Evolutionary conservation across 768 basidiomycete genomes (phyloP), one percentile per base, ranked within the genome.

Genomic region (Amanita pseudoporphyria): DNA sequence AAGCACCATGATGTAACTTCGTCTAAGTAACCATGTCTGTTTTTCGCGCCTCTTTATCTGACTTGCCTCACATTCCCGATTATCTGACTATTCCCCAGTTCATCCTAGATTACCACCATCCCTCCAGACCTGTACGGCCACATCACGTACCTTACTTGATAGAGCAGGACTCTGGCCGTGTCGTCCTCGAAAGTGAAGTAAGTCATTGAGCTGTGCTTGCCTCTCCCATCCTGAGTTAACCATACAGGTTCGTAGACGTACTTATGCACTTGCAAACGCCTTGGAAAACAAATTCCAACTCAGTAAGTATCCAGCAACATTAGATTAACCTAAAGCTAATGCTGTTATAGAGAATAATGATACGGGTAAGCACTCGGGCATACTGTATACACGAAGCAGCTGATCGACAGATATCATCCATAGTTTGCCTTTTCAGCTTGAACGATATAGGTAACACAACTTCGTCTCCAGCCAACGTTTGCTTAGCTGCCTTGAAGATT

Each of bases 341-440:
- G 32, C 30, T 18, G 10, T 47, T 13, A 18, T 44, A 52, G 67
- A 70, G 18, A 61, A 71, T 44, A 77, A 80, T 52, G 49, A 50
- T 21, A 71, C 78, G 28, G 78, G 80, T 82, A 58, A 6, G 66
- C 31, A 39, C 26, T 14, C 12, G 21, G 9, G 24, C 13, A 26
- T 16, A 30, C 33, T 12, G n/a, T n/a, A n/a, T n/a, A 12, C 19
- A 7, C 33, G 22, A 19, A 44, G 6, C 6, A 7, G 26, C 12
- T 31, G n/a, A n/a, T 19, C 43, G 4, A 50, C n/a, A 26, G 32
- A 43, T 13, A 12, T 45, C 52, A 18, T 5, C 16, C 18, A 18
- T 40, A 82, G 82, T 82, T 37, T 79, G 81, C 57, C 56, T 85
- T 32, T 78, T 78, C 61, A 78, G 81, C 54, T 77, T 79, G 10